phyloP scores from a whole-genome alignment of 768 basidiomycete species.

The Tricholoma terreum region DNA sequence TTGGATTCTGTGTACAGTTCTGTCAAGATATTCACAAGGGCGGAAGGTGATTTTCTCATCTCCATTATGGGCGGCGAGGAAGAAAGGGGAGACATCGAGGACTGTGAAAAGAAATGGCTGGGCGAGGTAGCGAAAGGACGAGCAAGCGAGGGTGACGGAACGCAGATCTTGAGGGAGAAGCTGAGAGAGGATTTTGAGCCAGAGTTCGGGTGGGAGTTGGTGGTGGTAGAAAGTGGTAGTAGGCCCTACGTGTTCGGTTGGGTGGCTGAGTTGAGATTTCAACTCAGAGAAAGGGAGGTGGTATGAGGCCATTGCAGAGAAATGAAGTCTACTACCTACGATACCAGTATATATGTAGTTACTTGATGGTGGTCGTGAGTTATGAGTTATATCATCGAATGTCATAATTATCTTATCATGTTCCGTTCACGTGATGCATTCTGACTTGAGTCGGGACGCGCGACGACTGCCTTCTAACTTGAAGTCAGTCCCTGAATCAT shows the following conservation, averaged over 20 bases:
- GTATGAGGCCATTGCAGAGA: not conserved
- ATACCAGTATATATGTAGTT: too few relatives aligned
- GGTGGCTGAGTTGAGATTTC: not conserved
- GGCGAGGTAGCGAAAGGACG: constrained; percentile 30
- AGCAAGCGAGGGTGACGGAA: constrained; percentile 28
- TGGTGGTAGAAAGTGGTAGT: not conserved
- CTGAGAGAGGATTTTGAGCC: constrained; percentile 32
- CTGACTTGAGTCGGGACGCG: too few relatives aligned
- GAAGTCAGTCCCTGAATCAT: too few relatives aligned
- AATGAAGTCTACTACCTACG: too few relatives aligned
- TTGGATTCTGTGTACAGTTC: constrained; percentile 26
- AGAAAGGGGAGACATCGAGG: constrained; percentile 35
- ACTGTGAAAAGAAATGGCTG: constrained; percentile 36
- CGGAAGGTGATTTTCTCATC: constrained; percentile 23
- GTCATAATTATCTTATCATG: too few relatives aligned
- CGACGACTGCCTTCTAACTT: too few relatives aligned
- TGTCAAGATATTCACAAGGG: constrained; percentile 27
- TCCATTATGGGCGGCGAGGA: constrained; percentile 28
- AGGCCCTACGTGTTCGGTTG: not conserved
- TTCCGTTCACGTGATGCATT: too few relatives aligned
- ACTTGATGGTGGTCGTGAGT: too few relatives aligned
- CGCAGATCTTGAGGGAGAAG: constrained; percentile 29
- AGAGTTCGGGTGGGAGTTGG: constrained; percentile 32
- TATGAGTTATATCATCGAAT: too few relatives aligned
- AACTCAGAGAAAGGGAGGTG: not conserved